These are phyloP conservation scores for Cadophora sp. DNA, from an alignment of 2,329 filamentous ascomycete species.

Conservation along the genomic window DNA sequence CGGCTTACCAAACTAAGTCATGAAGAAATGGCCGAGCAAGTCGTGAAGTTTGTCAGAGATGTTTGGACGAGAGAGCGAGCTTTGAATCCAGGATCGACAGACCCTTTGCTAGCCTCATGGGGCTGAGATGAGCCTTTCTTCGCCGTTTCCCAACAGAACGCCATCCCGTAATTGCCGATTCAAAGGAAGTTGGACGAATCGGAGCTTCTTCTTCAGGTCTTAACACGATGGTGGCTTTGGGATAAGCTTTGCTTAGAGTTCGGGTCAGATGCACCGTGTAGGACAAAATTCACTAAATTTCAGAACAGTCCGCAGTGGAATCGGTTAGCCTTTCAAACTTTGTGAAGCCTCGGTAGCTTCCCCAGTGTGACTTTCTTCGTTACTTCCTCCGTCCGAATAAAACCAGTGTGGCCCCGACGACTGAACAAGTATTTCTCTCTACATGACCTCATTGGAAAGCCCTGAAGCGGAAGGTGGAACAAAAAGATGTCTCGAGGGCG, in stretches of 20 bases:
- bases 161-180: conserved; percentile 7
- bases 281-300: background rate
- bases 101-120: background rate
- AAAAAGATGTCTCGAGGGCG: background rate
- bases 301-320: background rate
- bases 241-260: conserved; percentile 1
- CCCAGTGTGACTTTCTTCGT: background rate
- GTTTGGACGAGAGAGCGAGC: conserved; percentile 1
- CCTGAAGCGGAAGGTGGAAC: background rate
- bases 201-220: background rate
- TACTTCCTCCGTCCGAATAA: background rate
- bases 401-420: background rate
- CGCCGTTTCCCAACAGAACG: background rate
- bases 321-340: background rate
- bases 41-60: background rate
- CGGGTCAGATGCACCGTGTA: background rate
- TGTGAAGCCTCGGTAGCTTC: background rate
- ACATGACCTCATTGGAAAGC: background rate
- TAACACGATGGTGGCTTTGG: background rate
- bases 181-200: background rate
- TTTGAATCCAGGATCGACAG: background rate
- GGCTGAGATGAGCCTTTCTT: conserved; percentile 4
- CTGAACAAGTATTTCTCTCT: background rate
- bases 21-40: too few species aligned
- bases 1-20: background rate